Conservation (phyloP, 1,139 yeast genomes). For the Pichiaceae sp. region DNA sequence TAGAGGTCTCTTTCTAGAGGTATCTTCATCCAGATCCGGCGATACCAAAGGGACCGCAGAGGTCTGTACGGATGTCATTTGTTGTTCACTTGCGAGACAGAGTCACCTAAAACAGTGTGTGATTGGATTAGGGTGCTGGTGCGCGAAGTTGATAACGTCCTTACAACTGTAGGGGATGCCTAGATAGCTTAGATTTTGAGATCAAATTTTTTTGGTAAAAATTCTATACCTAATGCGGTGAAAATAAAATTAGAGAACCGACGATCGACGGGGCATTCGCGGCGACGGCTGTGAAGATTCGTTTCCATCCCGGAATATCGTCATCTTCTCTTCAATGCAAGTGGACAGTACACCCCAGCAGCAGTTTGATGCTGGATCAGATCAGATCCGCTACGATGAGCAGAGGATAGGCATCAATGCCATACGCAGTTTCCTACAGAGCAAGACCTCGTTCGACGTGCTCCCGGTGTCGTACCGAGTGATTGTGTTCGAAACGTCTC, state of each 20-base stretch:
- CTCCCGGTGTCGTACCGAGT: slow-evolving; percentile 91
- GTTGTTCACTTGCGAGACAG: too few relatives aligned
- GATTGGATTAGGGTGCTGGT: too few relatives aligned
- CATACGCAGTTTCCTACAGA: slow-evolving; percentile 73
- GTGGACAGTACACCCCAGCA: neutral
- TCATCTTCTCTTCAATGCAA: neutral
- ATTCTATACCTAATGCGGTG: too few relatives aligned
- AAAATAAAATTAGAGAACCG: too few relatives aligned
- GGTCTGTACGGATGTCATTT: slow-evolving; percentile 9
- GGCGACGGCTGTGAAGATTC: too few relatives aligned
- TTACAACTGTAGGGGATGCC: too few relatives aligned
- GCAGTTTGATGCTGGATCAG: neutral
- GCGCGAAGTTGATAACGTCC: too few relatives aligned
- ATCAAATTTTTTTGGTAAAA: too few relatives aligned
- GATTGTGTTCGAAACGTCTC: slow-evolving; percentile 87
- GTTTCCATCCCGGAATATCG: too few relatives aligned
- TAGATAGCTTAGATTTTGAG: too few relatives aligned
- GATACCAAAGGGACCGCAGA: neutral
- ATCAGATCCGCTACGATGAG: slow-evolving; percentile 24
- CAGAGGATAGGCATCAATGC: slow-evolving; percentile 67
- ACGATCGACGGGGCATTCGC: too few relatives aligned
- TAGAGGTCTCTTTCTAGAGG: neutral
- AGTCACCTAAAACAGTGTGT: too few relatives aligned
- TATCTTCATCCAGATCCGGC: neutral
- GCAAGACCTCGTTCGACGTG: slow-evolving; percentile 93